Base-by-base conservation (phyloP, 768 basidiomycete genomes). In the Hortiboletus campestris region DNA sequence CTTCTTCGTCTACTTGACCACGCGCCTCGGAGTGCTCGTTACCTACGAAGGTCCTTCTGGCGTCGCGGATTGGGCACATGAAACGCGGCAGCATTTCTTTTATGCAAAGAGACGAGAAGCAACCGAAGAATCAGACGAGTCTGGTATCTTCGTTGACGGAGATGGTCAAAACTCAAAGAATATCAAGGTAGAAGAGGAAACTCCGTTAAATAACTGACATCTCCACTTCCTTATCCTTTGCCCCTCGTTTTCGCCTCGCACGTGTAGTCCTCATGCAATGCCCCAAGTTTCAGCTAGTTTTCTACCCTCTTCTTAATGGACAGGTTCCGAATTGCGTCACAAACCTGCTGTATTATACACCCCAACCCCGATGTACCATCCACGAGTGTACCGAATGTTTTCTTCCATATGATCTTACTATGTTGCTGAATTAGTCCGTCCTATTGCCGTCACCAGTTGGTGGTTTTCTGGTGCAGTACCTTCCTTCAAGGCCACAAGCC, bases 21-120 rank as follows among this genome's bases (percentile, higher is more conserved):
- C 60, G 41, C 72, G 74, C 46, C 69, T 79, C 39, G 62, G 72
- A 9, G 59, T 66, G 46, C 68, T 74, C 19, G 60, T 78, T 34
- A 67, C 71, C n/a, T 51, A 64, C 25, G 63, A 71, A 34, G 78
- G 77, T 6, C 46, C 60, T 14, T 67, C 68, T 38, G 71, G 67
- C 6, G 56, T 69, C 51, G 40, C 51, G n/a, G 67, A 62, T 47
- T 75, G 72, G 72, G 63, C 61, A 19, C 38, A 61, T 17, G 68
- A 74, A 53, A 68, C 68, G 2, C 62, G 54, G 17, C 57, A 56
- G 39, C 63, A 61, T 46, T 61, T 73, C 19, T 63, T 58, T 39
- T 28, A 46, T 29, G 12, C 38, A 4, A 60, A 41, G 42, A 55
- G 17, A 36, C 60, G 51, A 20, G 67, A 69, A 53, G 42, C 59